phyloP scores from a whole-genome alignment of 2,329 filamentous ascomycete species.

The Grosmannia serpens region DNA sequence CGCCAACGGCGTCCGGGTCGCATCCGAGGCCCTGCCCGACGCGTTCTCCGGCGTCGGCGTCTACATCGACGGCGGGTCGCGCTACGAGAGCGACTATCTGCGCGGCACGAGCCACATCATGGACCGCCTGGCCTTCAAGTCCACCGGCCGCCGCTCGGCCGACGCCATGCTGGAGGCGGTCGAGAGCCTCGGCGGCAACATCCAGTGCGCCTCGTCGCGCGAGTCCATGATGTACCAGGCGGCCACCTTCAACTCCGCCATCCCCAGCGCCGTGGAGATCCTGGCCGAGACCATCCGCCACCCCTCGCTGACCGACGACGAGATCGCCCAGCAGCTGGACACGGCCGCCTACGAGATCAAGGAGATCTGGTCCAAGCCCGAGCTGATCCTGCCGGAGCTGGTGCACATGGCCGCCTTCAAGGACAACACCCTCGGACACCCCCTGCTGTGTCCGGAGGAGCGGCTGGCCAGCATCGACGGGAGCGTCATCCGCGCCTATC shows the following conservation, averaged over 20 bases:
- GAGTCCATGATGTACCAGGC: slow-evolving; percentile 99
- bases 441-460: slow-evolving; percentile 80
- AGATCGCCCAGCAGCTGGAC: slow-evolving; percentile 75
- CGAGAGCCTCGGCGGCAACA: slow-evolving; percentile 84
- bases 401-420: slow-evolving; percentile 93
- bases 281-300: slow-evolving; percentile 90
- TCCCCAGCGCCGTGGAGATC: slow-evolving; percentile 69
- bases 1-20: slow-evolving; percentile 85
- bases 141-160: slow-evolving; percentile 57
- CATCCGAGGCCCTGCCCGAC: slow-evolving; percentile 86
- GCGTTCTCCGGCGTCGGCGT: slow-evolving; percentile 93
- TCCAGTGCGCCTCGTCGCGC: slow-evolving; percentile 89
- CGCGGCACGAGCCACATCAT: slow-evolving; percentile 92
- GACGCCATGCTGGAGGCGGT: slow-evolving; percentile 83
- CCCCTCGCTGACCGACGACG: slow-evolving; percentile 71
- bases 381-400: slow-evolving; percentile 88
- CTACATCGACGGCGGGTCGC: slow-evolving; percentile 88
- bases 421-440: slow-evolving; percentile 92
- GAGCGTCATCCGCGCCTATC: slow-evolving; percentile 63
- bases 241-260: slow-evolving; percentile 89
- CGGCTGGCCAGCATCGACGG: slow-evolving; percentile 64
- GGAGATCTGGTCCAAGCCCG: slow-evolving; percentile 96
- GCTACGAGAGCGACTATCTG: slow-evolving; percentile 78
- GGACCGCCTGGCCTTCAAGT: slow-evolving; percentile 91
- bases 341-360: slow-evolving; percentile 92